Conservation (phyloP, 2,329 filamentous ascomycete genomes). For the Celoporthe dispersa region DNA sequence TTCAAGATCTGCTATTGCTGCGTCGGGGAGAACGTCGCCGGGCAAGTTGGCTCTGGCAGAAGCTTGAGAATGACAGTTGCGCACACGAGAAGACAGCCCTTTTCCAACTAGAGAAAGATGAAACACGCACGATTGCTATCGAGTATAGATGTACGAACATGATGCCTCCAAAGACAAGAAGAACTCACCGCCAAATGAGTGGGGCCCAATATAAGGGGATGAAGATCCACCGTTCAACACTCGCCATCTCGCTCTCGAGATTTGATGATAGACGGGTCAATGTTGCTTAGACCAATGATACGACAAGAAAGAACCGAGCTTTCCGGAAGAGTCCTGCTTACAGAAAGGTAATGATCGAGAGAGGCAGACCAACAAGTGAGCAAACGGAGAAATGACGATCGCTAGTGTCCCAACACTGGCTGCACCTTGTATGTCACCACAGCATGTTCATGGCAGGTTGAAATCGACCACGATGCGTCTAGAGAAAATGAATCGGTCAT, state of each 20-base stretch:
- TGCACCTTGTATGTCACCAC: neutral
- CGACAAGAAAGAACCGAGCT: neutral
- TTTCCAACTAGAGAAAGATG: neutral
- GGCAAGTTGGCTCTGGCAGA: neutral
- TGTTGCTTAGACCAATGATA: neutral
- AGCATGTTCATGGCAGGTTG: neutral
- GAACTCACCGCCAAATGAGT: conserved; percentile 27
- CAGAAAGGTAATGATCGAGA: neutral
- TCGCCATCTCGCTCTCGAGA: neutral
- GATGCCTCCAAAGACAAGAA: neutral
- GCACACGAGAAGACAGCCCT: neutral
- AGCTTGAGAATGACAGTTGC: neutral
- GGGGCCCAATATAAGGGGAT: conserved; percentile 18
- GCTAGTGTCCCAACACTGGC: neutral
- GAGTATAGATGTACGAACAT: neutral
- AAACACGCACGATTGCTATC: neutral
- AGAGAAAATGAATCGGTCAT: neutral
- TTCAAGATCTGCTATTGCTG: neutral
- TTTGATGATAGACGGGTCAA: neutral
- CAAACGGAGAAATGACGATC: neutral
- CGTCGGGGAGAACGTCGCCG: neutral
- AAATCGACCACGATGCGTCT: conserved; percentile 20
- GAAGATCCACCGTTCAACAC: conserved; percentile 16
- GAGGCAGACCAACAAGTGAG: neutral
- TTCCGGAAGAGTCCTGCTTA: neutral